Evolutionary conservation across 73 alveolate genomes (phyloP), one percentile per base, ranked within the genome.

Genomic region (Paramecium sexaurelia): DNA sequence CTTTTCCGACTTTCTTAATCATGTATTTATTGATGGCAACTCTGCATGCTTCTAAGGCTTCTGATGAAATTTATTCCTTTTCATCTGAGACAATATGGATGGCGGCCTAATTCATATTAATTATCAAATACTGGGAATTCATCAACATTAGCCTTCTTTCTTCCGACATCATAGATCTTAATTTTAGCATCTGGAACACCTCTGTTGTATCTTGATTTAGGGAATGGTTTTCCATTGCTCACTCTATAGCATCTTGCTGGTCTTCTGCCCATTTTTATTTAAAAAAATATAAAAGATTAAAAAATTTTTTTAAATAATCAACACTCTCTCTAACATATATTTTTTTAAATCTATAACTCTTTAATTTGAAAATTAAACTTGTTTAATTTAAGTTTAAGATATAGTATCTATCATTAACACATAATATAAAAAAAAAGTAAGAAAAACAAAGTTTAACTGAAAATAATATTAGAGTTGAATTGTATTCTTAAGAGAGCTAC

Each of bases 11-110:
- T 86, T 92, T 95, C 93, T 94, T 96, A 78, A 89, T 85, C 98
- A 98, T 92, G 96, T 93, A 93, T 96, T 98, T 98, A 96, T 98
- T 98, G 94, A 98, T 98, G 75, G 99, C 99, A 78, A 98, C 97
- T 85, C 99, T 98, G 37, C 99, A 99, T 33, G 99, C 99, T 97
- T 98, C 99, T 41, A 98, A 94, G 36, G 99, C 99, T 94, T 98
- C 99, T 41, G 99, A 93, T 85, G 99, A 91, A 87, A 98, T 75
- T 93, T 98, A 98, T 93, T 98, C 99, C 93, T 95, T 93, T 92
- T 98, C 99, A 56, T 96, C 98, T 71, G 99, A 98, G 71, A 98
- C 99, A 90, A 98, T 92, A 61, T 98, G 99, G 32, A 93, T 92
- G 19, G 87, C 87, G 69, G 92, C 91, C 69, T 95, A 95, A 85